Base-by-base conservation (phyloP, 2,329 filamentous ascomycete species). In the Arachnopeziza araneosa region DNA sequence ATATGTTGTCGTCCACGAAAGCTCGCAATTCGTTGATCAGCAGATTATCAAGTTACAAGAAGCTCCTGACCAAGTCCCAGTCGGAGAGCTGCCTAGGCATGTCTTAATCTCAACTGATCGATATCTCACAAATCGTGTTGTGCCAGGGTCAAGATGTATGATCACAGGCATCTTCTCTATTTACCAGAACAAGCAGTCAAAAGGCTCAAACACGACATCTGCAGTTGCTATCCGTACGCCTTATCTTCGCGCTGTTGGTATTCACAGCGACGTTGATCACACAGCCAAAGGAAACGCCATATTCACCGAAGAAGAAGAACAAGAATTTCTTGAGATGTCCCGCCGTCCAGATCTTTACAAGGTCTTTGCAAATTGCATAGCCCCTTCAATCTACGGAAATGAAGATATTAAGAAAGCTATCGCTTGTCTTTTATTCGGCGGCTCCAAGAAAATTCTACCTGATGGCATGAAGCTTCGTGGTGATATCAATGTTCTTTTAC, bases 151-250 rank as follows among this genome's bases (percentile, higher is more conserved):
- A 55, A 84, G 93, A 73, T 99, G 95, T 74, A 96, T 92, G 2
- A 83, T 99, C 21, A 98, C 95, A 84, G 95, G 95, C 22, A 91
- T 99, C 36, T 99, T 97, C 78, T 97, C 93, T 30, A 98, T 98
- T 71, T 99, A 97, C 75, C 91, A 97, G 74, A 89, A 88, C 68
- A 98, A 98, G 75, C 89, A 88, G 50, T 88, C 85, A 50, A 96
- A 93, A 75, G 89, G 88, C 68, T 85, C 84, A 4, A 84, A 82
- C 21, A 85, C 83, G 1, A 87, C 86, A 56, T 88, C 88, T 1
- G 95, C 95, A 1, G 93, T 98, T 2, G 95, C 95, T 9, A 97
- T 99, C 69, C 85, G 95, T 66, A 98, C 96, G 54, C 95, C 95
- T 0, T 99, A 99, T 71, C 81, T 99, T 14, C 85, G 95, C 64